Evolutionary conservation across 73 alveolate species (phyloP).

Genomic region (Tetrahymena elliotti): DNA sequence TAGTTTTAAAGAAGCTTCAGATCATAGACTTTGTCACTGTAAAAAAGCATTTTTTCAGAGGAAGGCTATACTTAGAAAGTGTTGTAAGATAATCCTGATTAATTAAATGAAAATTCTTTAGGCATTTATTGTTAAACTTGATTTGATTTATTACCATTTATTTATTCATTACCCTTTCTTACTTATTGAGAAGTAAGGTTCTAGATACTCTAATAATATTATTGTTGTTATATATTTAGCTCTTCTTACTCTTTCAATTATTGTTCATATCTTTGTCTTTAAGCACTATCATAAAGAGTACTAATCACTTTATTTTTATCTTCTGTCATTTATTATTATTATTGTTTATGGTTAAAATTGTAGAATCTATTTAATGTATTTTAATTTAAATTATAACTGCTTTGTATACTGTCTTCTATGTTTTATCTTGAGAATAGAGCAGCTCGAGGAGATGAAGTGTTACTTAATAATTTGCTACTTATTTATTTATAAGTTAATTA

Average conservation of each 20-base stretch:
- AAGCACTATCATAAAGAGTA: background rate
- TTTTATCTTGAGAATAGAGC: background rate
- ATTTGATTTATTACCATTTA: too few species aligned
- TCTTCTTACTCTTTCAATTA: background rate
- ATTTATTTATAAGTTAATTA: background rate
- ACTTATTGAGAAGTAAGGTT: background rate
- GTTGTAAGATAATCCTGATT: background rate
- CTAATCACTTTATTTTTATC: background rate
- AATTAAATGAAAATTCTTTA: background rate
- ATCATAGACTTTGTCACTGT: background rate
- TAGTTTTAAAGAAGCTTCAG: background rate
- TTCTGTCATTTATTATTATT: background rate
- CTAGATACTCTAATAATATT: background rate
- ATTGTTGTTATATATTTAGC: background rate
- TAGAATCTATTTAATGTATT: background rate
- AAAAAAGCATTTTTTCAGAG: background rate
- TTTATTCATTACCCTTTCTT: background rate
- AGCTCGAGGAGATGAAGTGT: background rate
- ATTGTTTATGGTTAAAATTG: background rate
- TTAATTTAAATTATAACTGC: background rate
- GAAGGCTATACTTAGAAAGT: background rate
- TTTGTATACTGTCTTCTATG: background rate
- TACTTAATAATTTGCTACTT: background rate
- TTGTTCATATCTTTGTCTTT: background rate
- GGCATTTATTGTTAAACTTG: background rate